Percentiles rank a stretch among this genome's conserved stretches.
phyloP scores from a whole-genome alignment of 2,329 filamentous ascomycete species.

The Coniella vitis region DNA sequence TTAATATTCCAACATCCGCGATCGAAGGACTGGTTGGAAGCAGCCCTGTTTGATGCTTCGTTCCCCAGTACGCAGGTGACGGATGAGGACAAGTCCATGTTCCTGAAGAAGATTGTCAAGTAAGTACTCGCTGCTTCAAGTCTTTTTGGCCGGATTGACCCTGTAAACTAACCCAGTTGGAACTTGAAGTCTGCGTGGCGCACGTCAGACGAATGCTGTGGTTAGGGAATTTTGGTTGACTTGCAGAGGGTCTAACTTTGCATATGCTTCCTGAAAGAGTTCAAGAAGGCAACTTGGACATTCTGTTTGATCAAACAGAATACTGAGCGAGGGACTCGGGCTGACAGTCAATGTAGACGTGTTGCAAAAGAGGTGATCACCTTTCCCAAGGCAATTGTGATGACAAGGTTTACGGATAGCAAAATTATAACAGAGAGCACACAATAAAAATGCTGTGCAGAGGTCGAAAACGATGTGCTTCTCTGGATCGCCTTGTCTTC shows the following conservation, averaged over 20 bases:
- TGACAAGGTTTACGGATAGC: no score
- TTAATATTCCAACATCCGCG: slow-evolving; percentile 50
- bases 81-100: slow-evolving; percentile 52
- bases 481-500: no score
- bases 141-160: not conserved
- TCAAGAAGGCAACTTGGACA: not conserved
- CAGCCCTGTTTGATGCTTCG: slow-evolving; percentile 45
- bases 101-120: slow-evolving; percentile 60
- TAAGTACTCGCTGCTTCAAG: slow-evolving; percentile 28
- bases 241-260: slow-evolving; percentile 54
- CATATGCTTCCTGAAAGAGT: slow-evolving; percentile 48
- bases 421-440: no score
- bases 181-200: slow-evolving; percentile 51
- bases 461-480: no score
- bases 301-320: not conserved
- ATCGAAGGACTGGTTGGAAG: slow-evolving; percentile 56
- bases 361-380: no score
- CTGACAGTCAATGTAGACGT: no score
- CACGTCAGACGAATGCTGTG: slow-evolving; percentile 56
- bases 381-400: no score
- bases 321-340: no score
- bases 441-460: no score
- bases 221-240: slow-evolving; percentile 69
- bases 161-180: not conserved
- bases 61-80: slow-evolving; percentile 57